Evolutionary conservation across 352 stramenopile genomes (phyloP).

Genomic region (Paralagenidium karlingii): DNA sequence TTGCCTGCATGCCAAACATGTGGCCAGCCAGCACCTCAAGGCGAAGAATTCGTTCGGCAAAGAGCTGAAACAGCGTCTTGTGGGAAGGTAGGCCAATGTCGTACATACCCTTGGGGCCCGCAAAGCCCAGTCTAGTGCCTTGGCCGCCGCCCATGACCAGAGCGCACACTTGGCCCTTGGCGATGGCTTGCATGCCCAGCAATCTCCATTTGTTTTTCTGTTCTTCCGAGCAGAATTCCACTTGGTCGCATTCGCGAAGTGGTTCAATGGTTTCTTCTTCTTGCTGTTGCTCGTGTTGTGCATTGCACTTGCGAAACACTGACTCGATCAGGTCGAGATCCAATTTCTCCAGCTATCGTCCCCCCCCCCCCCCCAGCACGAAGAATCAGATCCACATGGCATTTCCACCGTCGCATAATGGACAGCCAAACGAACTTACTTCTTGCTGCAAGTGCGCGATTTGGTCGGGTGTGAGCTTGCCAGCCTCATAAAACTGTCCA

Average conservation of each 20-base stretch:
- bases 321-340: slow-evolving; percentile 50
- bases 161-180: slow-evolving; percentile 82
- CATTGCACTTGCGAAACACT: slow-evolving; percentile 25
- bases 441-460: slow-evolving; percentile 24
- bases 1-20: slow-evolving; percentile 1
- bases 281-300: slow-evolving; percentile 5
- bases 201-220: slow-evolving; percentile 30
- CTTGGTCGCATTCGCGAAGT: slow-evolving; percentile 43
- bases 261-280: slow-evolving; percentile 23
- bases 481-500: slow-evolving; percentile 55
- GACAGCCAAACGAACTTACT: slow-evolving; percentile 9
- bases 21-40: slow-evolving; percentile 31
- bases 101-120: slow-evolving; percentile 93
- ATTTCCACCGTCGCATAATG: not conserved
- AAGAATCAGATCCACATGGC: not conserved
- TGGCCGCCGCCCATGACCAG: slow-evolving; percentile 92
- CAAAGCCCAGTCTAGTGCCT: slow-evolving; percentile 94
- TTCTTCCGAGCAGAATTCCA: slow-evolving; percentile 27
- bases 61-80: slow-evolving; percentile 91
- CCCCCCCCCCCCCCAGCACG: not conserved
- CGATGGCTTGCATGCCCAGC: slow-evolving; percentile 71
- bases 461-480: slow-evolving; percentile 23
- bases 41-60: slow-evolving; percentile 83
- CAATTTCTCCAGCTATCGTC: slow-evolving; percentile 42
- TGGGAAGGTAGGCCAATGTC: slow-evolving; percentile 85